Conservation (phyloP, 1,284 basidiomycete genomes). For the Vanrija sp. region DNA sequence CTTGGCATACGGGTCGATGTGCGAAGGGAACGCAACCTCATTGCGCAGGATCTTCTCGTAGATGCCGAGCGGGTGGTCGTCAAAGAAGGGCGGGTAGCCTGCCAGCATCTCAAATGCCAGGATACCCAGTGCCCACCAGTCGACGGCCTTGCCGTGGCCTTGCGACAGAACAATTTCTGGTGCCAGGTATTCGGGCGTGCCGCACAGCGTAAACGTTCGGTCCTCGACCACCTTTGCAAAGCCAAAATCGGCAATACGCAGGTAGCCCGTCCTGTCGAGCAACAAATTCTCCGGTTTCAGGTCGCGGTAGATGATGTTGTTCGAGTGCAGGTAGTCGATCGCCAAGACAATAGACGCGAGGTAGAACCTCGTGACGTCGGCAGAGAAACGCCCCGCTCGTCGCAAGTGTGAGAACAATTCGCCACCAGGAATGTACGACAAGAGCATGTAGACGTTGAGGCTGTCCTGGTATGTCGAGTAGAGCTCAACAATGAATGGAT, state of each 20-base stretch:
- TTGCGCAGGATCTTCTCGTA: constrained; percentile 52
- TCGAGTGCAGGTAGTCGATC: constrained; percentile 51
- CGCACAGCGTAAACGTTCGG: constrained; percentile 51
- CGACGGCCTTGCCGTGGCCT: constrained; percentile 54
- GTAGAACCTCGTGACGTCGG: constrained; percentile 55
- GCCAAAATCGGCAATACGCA: constrained; percentile 54
- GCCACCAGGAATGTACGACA: constrained; percentile 55
- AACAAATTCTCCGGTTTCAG: constrained; percentile 55
- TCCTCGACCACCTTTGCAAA: constrained; percentile 54
- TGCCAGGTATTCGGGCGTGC: constrained; percentile 53
- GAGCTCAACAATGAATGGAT: constrained; percentile 59
- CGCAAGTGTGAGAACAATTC: constrained; percentile 55
- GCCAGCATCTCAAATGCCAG: constrained; percentile 53
- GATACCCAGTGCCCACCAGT: constrained; percentile 55
- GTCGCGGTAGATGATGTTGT: constrained; percentile 54
- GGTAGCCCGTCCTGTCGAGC: constrained; percentile 49
- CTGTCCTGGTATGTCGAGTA: constrained; percentile 52
- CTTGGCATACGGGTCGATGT: constrained; percentile 51
- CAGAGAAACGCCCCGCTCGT: constrained; percentile 51
- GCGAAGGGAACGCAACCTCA: constrained; percentile 51
- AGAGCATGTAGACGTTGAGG: constrained; percentile 55
- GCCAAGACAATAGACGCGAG: constrained; percentile 54
- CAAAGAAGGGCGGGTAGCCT: constrained; percentile 51
- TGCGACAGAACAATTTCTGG: constrained; percentile 52
- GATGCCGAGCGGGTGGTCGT: constrained; percentile 50